These are phyloP conservation scores for Wickerhamiella sorbophila DNA, from an alignment of 805 yeast genomes.

Conservation along the genomic window DNA sequence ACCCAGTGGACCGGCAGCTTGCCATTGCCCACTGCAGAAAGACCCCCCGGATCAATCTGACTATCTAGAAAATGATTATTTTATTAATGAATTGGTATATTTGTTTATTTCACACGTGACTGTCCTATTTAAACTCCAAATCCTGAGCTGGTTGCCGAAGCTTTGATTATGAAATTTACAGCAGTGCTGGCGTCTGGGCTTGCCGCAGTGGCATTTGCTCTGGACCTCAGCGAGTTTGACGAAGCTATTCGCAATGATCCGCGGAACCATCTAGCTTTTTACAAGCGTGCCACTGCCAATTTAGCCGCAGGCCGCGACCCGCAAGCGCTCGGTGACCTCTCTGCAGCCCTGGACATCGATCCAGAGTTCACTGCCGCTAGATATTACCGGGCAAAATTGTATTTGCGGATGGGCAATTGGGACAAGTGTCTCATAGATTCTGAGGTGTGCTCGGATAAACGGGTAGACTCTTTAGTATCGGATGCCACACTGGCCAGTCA, in stretches of 20 bases:
- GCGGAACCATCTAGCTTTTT: constrained; percentile 21
- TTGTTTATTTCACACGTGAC: neutral
- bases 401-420: constrained; percentile 22
- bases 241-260: constrained; percentile 20
- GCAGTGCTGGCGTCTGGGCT: neutral
- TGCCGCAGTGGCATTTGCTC: constrained; percentile 1
- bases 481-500: constrained; percentile 9
- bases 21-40: constrained; percentile 11
- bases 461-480: constrained; percentile 10
- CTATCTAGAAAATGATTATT: too few relatives aligned
- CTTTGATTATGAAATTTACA: neutral
- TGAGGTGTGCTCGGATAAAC: neutral
- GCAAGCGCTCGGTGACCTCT: constrained; percentile 26
- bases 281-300: constrained; percentile 27
- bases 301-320: constrained; percentile 23
- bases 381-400: constrained; percentile 22
- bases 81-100: too few relatives aligned
- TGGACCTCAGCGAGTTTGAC: constrained; percentile 16
- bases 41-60: neutral
- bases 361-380: constrained; percentile 26
- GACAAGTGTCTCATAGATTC: constrained; percentile 17
- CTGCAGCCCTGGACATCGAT: constrained; percentile 21
- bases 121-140: neutral
- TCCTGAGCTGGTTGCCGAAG: neutral
- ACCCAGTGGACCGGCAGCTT: constrained; percentile 15